These are phyloP conservation scores for Megacollybia marginata DNA, from an alignment of 768 basidiomycete species.

Conservation along the genomic window DNA sequence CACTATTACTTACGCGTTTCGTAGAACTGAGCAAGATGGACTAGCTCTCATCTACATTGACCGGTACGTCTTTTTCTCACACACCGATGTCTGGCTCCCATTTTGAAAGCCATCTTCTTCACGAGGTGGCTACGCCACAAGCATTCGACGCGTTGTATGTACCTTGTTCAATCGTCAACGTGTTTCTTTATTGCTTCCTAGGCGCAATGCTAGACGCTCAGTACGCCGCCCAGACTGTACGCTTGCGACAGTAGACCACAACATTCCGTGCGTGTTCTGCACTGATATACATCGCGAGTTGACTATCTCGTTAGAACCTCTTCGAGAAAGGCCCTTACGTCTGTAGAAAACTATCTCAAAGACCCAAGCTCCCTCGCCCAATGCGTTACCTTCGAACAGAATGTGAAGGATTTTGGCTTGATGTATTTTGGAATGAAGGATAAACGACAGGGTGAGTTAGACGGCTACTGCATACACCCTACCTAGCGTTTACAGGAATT, in stretches of 20 bases:
- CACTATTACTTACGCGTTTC: background rate
- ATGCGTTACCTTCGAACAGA: constrained; percentile 49
- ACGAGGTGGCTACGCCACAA: constrained; percentile 61
- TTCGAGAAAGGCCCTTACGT: constrained; percentile 39
- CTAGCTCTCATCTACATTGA: constrained; percentile 47
- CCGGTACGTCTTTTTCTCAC: constrained; percentile 19
- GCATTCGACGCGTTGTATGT: constrained; percentile 50
- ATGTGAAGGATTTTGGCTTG: constrained; percentile 58
- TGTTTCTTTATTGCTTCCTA: constrained; percentile 9
- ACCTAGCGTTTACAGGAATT: constrained; percentile 26
- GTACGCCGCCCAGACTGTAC: constrained; percentile 57
- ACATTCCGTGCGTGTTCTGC: constrained; percentile 38
- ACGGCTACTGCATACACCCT: constrained; percentile 2
- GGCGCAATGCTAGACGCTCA: constrained; percentile 39
- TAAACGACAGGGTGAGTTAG: constrained; percentile 43
- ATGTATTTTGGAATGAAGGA: constrained; percentile 60
- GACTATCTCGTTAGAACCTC: constrained; percentile 21
- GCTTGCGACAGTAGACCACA: constrained; percentile 57
- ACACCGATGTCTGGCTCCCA: background rate
- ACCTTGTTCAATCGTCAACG: background rate
- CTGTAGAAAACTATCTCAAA: constrained; percentile 40
- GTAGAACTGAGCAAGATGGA: constrained; percentile 39
- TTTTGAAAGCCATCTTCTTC: constrained; percentile 23
- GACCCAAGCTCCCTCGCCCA: constrained; percentile 55
- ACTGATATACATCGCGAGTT: background rate